These are phyloP conservation scores for Pichia terricola DNA, from an alignment of 1,139 yeast species.

Conservation along the genomic window DNA sequence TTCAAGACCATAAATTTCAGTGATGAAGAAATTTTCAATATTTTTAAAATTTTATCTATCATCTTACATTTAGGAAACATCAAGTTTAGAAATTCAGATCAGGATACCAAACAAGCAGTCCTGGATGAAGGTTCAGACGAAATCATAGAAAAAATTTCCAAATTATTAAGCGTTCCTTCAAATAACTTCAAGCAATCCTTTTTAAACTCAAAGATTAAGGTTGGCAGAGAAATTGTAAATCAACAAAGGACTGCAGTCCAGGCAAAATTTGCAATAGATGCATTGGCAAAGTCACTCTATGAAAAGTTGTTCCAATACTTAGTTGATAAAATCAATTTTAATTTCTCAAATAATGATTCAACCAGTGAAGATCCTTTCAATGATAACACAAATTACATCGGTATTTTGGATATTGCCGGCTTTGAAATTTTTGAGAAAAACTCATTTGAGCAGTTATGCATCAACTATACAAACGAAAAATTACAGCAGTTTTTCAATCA, in stretches of 20 bases:
- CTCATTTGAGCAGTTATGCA: conserved; percentile 93
- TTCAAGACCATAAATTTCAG: conserved; percentile 67
- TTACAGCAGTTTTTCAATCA: conserved; percentile 96
- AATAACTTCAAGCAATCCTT: conserved; percentile 49
- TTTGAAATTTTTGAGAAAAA: conserved; percentile 89
- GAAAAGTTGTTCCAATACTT: conserved; percentile 75
- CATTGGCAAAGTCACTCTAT: conserved; percentile 78
- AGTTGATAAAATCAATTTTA: conserved; percentile 69
- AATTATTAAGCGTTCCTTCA: conserved; percentile 52
- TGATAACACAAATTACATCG: conserved; percentile 51
- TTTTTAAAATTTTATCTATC: conserved; percentile 62
- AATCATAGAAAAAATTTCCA: conserved; percentile 36
- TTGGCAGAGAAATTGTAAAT: conserved; percentile 79
- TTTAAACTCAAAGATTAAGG: conserved; percentile 76
- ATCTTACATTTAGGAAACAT: conserved; percentile 83
- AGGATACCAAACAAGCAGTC: conserved; percentile 73
- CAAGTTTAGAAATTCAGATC: conserved; percentile 45
- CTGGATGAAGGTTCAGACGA: conserved; percentile 49
- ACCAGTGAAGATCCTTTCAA: conserved; percentile 8
- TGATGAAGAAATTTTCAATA: conserved; percentile 42
- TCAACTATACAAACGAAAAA: conserved; percentile 92
- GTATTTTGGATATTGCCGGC: conserved; percentile 95
- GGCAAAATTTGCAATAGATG: conserved; percentile 75
- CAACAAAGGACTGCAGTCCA: conserved; percentile 76
- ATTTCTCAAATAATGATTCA: conserved; percentile 28